A percentile compares a stretch with the other conserved stretches of the same genome.
These are phyloP conservation scores for Chenopodium quinoa DNA, from an alignment of 148 eudicot species.

Conservation along the genomic window DNA sequence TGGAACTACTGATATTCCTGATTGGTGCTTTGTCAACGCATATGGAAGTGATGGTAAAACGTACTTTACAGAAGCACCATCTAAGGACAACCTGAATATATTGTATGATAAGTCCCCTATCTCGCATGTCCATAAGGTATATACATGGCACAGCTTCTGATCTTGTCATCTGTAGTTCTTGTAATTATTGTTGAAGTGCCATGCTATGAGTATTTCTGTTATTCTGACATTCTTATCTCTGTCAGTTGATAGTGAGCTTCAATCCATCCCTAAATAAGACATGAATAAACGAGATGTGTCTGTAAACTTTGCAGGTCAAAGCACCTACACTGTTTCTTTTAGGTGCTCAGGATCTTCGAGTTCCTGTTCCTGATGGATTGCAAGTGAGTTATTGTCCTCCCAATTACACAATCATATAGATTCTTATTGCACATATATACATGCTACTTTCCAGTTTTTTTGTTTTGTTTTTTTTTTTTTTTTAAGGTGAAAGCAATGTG, in stretches of 20 bases:
- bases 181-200: neutral
- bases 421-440: neutral
- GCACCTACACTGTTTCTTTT: conserved; percentile 78
- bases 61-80: conserved; percentile 60
- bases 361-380: conserved; percentile 68
- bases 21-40: conserved; percentile 82
- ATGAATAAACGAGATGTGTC: neutral
- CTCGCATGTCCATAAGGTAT: conserved; percentile 74
- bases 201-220: neutral
- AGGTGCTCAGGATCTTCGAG: conserved; percentile 87
- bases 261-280: neutral
- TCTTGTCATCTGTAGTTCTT: neutral
- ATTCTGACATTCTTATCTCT: neutral
- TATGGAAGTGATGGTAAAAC: conserved; percentile 60
- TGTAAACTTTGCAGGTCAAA: conserved; percentile 62
- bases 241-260: too few species aligned
- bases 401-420: neutral
- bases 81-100: conserved; percentile 50
- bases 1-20: conserved; percentile 88
- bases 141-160: conserved; percentile 7
- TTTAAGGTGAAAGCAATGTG: neutral
- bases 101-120: conserved; percentile 77
- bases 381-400: conserved; percentile 50
- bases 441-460: neutral
- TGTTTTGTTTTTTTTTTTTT: neutral